phyloP scores from a whole-genome alignment of 208 protist species.

The Leishmania guyanensis region DNA sequence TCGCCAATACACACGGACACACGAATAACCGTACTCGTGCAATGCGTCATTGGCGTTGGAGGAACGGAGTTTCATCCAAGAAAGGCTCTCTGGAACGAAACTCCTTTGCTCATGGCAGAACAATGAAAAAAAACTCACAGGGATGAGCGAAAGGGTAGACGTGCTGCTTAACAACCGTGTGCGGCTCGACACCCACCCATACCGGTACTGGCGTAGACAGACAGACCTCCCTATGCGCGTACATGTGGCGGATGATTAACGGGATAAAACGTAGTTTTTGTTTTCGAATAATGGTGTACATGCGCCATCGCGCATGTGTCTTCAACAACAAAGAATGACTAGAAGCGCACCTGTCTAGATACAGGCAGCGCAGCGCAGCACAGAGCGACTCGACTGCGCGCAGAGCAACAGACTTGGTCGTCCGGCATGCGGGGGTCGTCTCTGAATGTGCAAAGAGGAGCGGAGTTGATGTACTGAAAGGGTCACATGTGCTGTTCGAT shows the following conservation, averaged over 20 bases:
- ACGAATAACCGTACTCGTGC: neutral
- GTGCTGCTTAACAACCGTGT: neutral
- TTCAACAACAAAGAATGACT: neutral
- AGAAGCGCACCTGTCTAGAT: neutral
- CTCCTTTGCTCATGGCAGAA: neutral
- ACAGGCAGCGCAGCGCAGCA: neutral
- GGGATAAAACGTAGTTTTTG: neutral
- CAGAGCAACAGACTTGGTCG: neutral
- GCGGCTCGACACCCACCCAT: neutral
- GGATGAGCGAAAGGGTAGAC: neutral
- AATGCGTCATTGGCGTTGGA: neutral
- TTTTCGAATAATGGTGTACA: slow-evolving; percentile 3
- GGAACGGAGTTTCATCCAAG: neutral
- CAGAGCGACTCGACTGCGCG: neutral
- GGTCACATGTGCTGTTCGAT: neutral
- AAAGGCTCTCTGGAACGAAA: neutral
- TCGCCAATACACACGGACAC: neutral
- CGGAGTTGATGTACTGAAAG: neutral
- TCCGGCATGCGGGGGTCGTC: neutral
- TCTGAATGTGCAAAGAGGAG: neutral
- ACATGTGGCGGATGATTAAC: neutral
- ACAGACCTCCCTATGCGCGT: neutral
- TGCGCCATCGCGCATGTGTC: neutral
- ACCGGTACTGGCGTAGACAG: neutral
- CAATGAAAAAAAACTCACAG: no score